These are phyloP conservation scores for Neckera pumila DNA, from an alignment of 225 moss, liverwort and hornwort species.

Conservation along the genomic window DNA sequence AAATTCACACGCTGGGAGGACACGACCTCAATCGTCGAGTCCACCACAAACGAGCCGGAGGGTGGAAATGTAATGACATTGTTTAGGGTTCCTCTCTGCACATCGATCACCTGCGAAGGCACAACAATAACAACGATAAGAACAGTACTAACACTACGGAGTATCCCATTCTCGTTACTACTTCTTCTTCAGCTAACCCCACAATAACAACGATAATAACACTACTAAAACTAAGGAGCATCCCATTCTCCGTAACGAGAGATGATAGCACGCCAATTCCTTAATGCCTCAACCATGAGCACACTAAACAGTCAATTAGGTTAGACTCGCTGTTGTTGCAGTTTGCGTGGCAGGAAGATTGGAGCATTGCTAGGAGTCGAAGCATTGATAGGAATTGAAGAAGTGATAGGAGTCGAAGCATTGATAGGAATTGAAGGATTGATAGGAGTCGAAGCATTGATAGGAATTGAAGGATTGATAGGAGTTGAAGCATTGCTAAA, in stretches of 20 bases:
- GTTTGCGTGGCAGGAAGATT: background rate
- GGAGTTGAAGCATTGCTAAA: background rate
- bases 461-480: background rate
- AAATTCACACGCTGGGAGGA: slow-evolving; percentile 72
- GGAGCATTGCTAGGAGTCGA: background rate
- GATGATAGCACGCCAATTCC: background rate
- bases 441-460: background rate
- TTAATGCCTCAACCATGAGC: background rate
- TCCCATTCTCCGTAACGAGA: background rate
- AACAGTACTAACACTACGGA: no score
- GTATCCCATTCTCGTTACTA: background rate
- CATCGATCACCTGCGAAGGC: slow-evolving; percentile 61
- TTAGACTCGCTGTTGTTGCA: background rate
- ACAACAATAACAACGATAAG: background rate
- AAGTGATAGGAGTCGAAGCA: background rate
- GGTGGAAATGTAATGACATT: slow-evolving; percentile 89
- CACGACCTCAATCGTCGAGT: slow-evolving; percentile 64
- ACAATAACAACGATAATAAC: background rate
- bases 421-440: background rate
- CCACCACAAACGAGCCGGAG: slow-evolving; percentile 64
- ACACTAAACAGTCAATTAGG: background rate
- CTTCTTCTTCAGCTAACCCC: background rate
- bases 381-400: background rate
- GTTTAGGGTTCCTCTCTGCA: slow-evolving; percentile 43
- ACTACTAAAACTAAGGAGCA: no score